Conservation (phyloP, 495 filamentous ascomycete genomes). For the Podospora pseudoanserina region DNA sequence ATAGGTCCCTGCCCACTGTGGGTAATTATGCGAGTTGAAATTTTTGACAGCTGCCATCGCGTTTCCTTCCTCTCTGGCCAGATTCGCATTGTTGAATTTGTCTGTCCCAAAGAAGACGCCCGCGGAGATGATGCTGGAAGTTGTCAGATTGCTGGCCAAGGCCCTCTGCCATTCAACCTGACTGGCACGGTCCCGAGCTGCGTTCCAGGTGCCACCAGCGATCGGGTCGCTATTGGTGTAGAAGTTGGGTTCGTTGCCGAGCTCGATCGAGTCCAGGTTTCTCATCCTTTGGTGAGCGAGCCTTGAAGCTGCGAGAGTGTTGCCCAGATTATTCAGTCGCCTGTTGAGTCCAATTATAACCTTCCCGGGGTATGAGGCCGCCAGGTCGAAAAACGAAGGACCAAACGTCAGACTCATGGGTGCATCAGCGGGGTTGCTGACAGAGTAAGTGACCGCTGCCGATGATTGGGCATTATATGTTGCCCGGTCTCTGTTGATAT, state of each 20-base stretch:
- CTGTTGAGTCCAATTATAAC: constrained; percentile 58
- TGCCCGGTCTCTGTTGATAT: constrained; percentile 47
- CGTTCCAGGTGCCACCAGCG: constrained; percentile 52
- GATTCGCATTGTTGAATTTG: constrained; percentile 53
- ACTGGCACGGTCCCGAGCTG: constrained; percentile 49
- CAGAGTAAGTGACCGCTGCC: constrained; percentile 53
- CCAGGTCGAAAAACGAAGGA: constrained; percentile 52
- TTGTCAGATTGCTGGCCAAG: constrained; percentile 48
- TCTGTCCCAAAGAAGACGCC: constrained; percentile 27
- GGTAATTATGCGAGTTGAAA: constrained; percentile 60
- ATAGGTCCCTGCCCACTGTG: constrained; percentile 39
- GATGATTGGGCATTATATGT: constrained; percentile 49
- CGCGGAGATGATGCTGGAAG: constrained; percentile 49
- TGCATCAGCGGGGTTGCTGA: constrained; percentile 50
- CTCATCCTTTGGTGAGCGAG: constrained; percentile 42
- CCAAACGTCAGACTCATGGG: constrained; percentile 55
- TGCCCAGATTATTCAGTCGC: constrained; percentile 52
- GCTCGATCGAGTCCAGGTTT: constrained; percentile 56
- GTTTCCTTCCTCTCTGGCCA: constrained; percentile 45
- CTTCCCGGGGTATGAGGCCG: constrained; percentile 48
- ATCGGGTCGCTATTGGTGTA: constrained; percentile 48
- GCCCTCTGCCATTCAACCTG: constrained; percentile 53
- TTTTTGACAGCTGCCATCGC: constrained; percentile 49
- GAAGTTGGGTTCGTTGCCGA: constrained; percentile 60
- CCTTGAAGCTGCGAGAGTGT: constrained; percentile 54